Conservation (phyloP, 179 eudicot species). For the Monotropa hypopitys region DNA sequence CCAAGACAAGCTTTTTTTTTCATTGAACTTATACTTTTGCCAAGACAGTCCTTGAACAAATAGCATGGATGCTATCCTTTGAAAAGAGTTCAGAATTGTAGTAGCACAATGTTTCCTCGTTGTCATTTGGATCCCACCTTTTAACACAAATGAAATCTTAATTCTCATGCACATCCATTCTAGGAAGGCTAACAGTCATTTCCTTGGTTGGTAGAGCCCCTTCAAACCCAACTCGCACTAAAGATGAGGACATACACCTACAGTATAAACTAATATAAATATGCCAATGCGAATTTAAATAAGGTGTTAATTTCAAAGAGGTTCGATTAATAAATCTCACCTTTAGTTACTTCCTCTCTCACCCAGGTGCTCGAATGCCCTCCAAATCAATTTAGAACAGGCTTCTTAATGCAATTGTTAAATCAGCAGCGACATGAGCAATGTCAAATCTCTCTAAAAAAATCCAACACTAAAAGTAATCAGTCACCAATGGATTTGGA, state of each 20-base stretch:
- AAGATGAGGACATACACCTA: conserved; percentile 87
- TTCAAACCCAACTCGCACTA: conserved; percentile 88
- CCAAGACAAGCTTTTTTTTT: background rate
- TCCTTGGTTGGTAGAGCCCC: conserved; percentile 87
- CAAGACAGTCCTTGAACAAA: background rate
- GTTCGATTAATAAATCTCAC: conserved; percentile 21
- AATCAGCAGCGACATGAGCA: too few species aligned
- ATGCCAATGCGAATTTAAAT: background rate
- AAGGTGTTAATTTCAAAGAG: background rate
- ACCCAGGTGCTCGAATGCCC: conserved; percentile 96
- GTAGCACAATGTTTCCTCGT: background rate
- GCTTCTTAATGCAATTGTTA: too few species aligned
- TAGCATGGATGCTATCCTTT: background rate
- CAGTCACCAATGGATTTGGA: too few species aligned
- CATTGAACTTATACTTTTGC: background rate
- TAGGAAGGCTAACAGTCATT: conserved; percentile 37
- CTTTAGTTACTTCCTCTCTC: conserved; percentile 87
- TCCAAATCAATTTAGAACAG: too few species aligned
- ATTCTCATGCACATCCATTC: background rate
- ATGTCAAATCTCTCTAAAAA: too few species aligned
- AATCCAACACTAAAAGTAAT: too few species aligned
- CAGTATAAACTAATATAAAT: background rate
- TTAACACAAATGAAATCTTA: background rate
- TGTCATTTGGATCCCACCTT: background rate
- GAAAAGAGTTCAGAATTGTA: background rate